Evolutionary conservation across 257 asterid species (phyloP).

Genomic region (Solanum neorickii): DNA sequence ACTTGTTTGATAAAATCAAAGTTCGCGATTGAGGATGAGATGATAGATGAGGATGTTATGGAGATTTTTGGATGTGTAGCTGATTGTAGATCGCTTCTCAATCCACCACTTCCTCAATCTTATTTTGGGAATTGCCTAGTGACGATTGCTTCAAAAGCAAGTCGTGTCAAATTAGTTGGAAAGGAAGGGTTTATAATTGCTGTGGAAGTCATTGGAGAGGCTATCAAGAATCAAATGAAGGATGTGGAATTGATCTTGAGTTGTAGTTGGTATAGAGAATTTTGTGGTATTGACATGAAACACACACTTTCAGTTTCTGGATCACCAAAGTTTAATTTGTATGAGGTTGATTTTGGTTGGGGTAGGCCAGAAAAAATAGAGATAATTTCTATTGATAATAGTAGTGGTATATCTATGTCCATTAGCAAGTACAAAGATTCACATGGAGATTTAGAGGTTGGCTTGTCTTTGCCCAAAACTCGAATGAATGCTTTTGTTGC

Average conservation of each 20-base stretch:
- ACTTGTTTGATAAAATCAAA: not conserved
- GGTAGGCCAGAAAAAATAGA: conserved; percentile 29
- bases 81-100: not conserved
- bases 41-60: not conserved
- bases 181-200: not conserved
- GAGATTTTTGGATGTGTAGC: not conserved
- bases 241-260: conserved; percentile 1
- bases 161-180: not conserved
- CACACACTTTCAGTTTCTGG: conserved; percentile 14
- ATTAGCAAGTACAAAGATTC: conserved; percentile 13
- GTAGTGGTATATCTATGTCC: conserved; percentile 6
- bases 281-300: not conserved
- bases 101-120: conserved; percentile 9
- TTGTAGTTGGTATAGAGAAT: not conserved
- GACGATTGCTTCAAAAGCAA: not conserved
- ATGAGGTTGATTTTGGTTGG: conserved; percentile 40
- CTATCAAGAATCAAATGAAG: not conserved
- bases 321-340: conserved; percentile 31
- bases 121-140: conserved; percentile 42
- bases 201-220: not conserved
- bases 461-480: conserved; percentile 13
- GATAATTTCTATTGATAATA: conserved; percentile 18
- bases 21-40: not conserved
- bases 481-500: conserved; percentile 17
- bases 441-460: conserved; percentile 23